Conservation (phyloP, 2,329 filamentous ascomycete species). For the Pleoardoris graminearum region DNA sequence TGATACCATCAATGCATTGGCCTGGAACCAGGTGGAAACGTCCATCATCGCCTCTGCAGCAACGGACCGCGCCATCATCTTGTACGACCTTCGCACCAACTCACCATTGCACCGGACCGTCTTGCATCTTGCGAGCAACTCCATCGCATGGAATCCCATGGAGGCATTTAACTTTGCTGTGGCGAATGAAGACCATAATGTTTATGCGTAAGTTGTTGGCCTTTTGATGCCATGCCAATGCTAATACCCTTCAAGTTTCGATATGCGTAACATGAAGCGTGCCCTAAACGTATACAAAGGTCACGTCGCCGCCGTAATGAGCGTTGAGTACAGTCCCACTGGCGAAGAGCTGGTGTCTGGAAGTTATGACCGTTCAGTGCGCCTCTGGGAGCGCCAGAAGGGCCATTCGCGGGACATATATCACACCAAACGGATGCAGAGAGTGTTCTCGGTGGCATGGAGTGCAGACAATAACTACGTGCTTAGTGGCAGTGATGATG, state of each 20-base stretch:
- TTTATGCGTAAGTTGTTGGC: conserved; percentile 54
- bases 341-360: conserved; percentile 91
- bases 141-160: conserved; percentile 92
- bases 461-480: conserved; percentile 90
- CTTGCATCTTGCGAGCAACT: conserved; percentile 88
- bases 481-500: conserved; percentile 89
- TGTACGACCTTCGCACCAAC: conserved; percentile 89
- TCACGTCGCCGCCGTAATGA: conserved; percentile 91
- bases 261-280: conserved; percentile 87
- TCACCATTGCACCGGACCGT: conserved; percentile 80
- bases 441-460: conserved; percentile 83
- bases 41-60: conserved; percentile 85
- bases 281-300: conserved; percentile 89
- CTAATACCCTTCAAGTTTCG: conserved; percentile 64
- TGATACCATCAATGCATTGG: conserved; percentile 81
- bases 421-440: conserved; percentile 97
- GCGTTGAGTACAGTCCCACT: conserved; percentile 92
- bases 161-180: conserved; percentile 94
- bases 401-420: conserved; percentile 92
- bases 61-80: conserved; percentile 80
- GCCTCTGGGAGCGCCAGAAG: conserved; percentile 77
- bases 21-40: conserved; percentile 94
- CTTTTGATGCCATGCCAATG: neutral
- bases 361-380: conserved; percentile 84
- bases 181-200: conserved; percentile 92